Base-by-base conservation (phyloP, 805 yeast genomes). In the Spathaspora gorwiae region DNA sequence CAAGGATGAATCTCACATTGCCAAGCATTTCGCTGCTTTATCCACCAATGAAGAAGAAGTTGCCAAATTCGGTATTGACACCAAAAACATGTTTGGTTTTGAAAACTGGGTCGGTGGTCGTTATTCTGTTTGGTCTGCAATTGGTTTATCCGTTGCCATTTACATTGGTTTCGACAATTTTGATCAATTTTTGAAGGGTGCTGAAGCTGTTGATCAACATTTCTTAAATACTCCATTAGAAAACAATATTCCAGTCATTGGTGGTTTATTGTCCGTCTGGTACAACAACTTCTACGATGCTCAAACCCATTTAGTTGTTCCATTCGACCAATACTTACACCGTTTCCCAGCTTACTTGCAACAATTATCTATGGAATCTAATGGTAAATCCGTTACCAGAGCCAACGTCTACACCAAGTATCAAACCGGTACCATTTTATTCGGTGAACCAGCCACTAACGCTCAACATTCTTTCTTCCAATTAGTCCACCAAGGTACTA, bases 71-170 rank as follows among this genome's bases (percentile, higher is more conserved):
- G 99, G 99, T 63, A 94, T 94, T 57, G 98, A 94, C 75, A 82
- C 97, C 65, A 85, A 82, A 68, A 94, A 94, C 79, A 94, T 94
- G 99, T 94, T 94, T 71, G 98, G 95, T 53, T 94, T 94, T 62
- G 97, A 90, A 69, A 84, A 75, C 73, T 94, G 99, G 99, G 99
- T 94, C 54, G 99, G 99, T 64, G 99, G 99, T 65, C 86, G 99
- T 72, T 94, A 94, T 83, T 94, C 99, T n/a, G 99, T 94, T 51
- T 94, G 99, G 99, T 87, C 96, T 37, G 95, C 99, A 52, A 94
- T 94, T 68, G 99, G 99, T 51, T 81, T 94, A 58, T 87, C 97
- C 27, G 92, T 94, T 52, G 95, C 96, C 59, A 73, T 94, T 57
- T 94, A 86, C 81, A 84, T 94, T 66, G 99, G 99, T 54, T 94